A percentile compares a stretch with the other conserved stretches of the same genome.
Evolutionary conservation across 2,329 filamentous ascomycete species (phyloP).

Genomic region (Sporothrix phasma): DNA sequence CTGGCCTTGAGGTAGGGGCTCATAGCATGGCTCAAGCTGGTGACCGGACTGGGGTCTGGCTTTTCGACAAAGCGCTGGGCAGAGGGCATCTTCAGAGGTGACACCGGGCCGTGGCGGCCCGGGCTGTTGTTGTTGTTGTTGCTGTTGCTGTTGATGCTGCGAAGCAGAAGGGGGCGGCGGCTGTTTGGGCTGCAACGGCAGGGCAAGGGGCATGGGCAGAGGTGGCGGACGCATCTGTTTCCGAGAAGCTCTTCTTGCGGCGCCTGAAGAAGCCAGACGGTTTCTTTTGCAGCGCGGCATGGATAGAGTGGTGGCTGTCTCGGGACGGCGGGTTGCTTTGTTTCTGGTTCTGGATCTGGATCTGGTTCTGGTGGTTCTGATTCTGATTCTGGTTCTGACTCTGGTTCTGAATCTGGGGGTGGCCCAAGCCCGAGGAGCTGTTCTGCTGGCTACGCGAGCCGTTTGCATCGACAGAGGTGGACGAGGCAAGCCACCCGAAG

Average conservation of each 20-base stretch:
- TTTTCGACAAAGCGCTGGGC: slow-evolving; percentile 25
- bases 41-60: slow-evolving; percentile 53
- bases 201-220: slow-evolving; percentile 35
- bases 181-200: background rate
- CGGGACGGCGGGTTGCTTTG: slow-evolving; percentile 40
- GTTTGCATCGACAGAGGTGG: slow-evolving; percentile 26
- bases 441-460: slow-evolving; percentile 30
- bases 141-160: slow-evolving; percentile 19
- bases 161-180: slow-evolving; percentile 4
- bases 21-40: slow-evolving; percentile 79
- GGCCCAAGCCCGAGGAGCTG: slow-evolving; percentile 30
- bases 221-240: slow-evolving; percentile 50
- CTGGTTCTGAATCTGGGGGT: no score
- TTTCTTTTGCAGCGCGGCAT: slow-evolving; percentile 66
- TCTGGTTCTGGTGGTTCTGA: no score
- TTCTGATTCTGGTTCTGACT: no score
- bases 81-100: slow-evolving; percentile 27
- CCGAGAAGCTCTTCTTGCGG: slow-evolving; percentile 79
- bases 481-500: slow-evolving; percentile 24
- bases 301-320: slow-evolving; percentile 39
- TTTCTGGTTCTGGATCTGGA: slow-evolving; percentile 38
- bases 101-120: slow-evolving; percentile 30
- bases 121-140: slow-evolving; percentile 16
- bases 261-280: slow-evolving; percentile 89
- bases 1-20: slow-evolving; percentile 59